Evolutionary conservation across 2,329 filamentous ascomycete genomes (phyloP).

Genomic region (Dothistroma septosporum): DNA sequence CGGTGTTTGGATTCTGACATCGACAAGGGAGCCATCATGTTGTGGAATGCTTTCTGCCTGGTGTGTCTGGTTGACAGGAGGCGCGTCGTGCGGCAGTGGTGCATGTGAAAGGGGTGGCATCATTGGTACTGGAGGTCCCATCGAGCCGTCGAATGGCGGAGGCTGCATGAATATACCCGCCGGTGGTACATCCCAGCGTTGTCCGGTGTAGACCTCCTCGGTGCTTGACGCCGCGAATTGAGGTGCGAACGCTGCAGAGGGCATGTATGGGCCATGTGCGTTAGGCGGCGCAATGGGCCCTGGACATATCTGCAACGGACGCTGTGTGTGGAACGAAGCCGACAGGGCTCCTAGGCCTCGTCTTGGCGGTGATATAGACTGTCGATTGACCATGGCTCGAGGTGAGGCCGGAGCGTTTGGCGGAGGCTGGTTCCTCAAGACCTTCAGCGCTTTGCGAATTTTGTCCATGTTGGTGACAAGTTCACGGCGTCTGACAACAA

Average conservation of each 20-base stretch:
- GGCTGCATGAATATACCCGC: conserved; percentile 27
- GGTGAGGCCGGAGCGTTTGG: conserved; percentile 26
- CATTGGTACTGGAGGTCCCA: conserved; percentile 20
- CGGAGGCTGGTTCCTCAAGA: conserved; percentile 27
- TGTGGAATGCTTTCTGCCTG: conserved; percentile 21
- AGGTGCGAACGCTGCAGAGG: conserved; percentile 12
- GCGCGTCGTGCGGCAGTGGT: background rate
- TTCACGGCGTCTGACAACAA: conserved; percentile 33
- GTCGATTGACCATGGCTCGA: conserved; percentile 19
- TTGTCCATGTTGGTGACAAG: conserved; percentile 33
- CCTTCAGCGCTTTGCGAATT: conserved; percentile 35
- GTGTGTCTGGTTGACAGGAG: background rate
- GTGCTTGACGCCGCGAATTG: conserved; percentile 19
- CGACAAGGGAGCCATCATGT: conserved; percentile 26
- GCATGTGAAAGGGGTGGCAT: conserved; percentile 7
- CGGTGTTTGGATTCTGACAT: conserved; percentile 21
- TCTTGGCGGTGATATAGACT: conserved; percentile 25
- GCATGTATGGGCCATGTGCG: background rate
- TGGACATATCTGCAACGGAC: conserved; percentile 13
- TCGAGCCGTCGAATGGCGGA: conserved; percentile 31
- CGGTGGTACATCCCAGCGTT: conserved; percentile 24
- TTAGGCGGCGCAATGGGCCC: conserved; percentile 7
- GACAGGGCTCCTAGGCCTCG: conserved; percentile 5
- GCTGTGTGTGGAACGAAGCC: conserved; percentile 17
- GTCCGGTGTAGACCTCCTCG: conserved; percentile 19